Evolutionary conservation across 2,329 filamentous ascomycete species (phyloP), one percentile per base, ranked within the genome.

Genomic region (Periconia sp.): DNA sequence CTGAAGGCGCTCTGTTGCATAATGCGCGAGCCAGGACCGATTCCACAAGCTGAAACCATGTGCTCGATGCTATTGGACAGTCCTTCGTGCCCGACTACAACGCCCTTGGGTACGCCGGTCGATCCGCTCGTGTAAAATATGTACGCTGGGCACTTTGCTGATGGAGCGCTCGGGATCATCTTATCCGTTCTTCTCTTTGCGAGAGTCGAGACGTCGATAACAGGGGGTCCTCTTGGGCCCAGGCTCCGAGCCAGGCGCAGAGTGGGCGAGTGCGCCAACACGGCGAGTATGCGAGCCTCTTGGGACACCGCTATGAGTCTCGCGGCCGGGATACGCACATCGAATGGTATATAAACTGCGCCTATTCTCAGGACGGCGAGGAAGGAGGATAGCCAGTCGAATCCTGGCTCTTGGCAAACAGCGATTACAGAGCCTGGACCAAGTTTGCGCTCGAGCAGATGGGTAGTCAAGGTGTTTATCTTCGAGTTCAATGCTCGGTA

Each of bases 71-170:
- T 16, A 56, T 8, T 13, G 2, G 10, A 12, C 3, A 43, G 17
- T 5, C 32, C 19, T 16, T 30, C 24, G 52, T 87, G 85, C 7
- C 78, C 79, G 46, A 85, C 80, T 16, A 83, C 79, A 11, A 84
- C 78, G 2, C 81, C 83, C 42, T 82, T 81, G 0, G 80, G 79
- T 30, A 73, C 74, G 32, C 76, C 77, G 1, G 80, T 78, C 0
- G 79, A 79, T 0, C 79, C 78, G 4, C 78, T 78, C 0, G 78
- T 79, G 47, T 84, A 82, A 4, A 87, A 75, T 3, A 84, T 73
- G 52, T 82, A 85, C 0, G 83, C 82, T 3, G 75, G 71, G 28
- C 8, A 17, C 26, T 43, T 19, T 5, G 28, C 6, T 11, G 2
- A 1, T 21, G 17, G 28, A 26, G 8, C 16, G 18, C n/a, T 24